Percentiles rank a stretch among this genome's conserved stretches.
Evolutionary conservation across 2,329 filamentous ascomycete genomes (phyloP).

Genomic region (Alternaria sp.): DNA sequence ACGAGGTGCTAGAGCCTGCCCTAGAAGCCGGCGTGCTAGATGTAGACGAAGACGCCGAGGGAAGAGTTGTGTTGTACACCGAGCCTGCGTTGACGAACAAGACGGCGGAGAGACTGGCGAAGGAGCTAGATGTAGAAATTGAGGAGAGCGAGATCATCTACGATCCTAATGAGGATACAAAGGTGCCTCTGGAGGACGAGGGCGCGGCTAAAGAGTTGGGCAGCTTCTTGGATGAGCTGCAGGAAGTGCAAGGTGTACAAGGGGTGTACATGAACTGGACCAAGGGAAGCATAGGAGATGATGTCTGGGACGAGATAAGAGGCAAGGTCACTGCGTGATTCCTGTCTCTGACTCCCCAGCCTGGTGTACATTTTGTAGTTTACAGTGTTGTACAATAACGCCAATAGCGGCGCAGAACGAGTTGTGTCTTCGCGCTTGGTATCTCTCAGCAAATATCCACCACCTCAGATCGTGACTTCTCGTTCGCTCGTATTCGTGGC

Average conservation of each 20-base stretch:
- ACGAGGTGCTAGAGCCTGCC: constrained; percentile 79
- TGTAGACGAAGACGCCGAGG: constrained; percentile 71
- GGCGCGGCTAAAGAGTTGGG: constrained; percentile 64
- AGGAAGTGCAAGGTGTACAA: constrained; percentile 78
- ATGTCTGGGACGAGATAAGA: constrained; percentile 48
- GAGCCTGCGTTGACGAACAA: constrained; percentile 69
- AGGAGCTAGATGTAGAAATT: constrained; percentile 69
- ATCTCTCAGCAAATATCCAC: constrained; percentile 18
- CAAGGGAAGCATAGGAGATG: constrained; percentile 49
- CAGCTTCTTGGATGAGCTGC: constrained; percentile 64
- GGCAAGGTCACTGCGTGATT: constrained; percentile 46
- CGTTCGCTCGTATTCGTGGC: not conserved
- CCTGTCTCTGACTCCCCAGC: not conserved
- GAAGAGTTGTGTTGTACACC: constrained; percentile 73
- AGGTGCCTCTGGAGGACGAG: constrained; percentile 66
- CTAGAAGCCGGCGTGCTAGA: constrained; percentile 85
- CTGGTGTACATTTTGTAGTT: not conserved
- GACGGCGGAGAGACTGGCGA: constrained; percentile 68
- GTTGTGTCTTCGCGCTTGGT: constrained; percentile 22
- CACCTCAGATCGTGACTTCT: not conserved
- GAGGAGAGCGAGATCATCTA: constrained; percentile 82
- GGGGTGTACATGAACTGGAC: constrained; percentile 76
- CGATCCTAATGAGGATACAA: constrained; percentile 81
- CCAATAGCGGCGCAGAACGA: constrained; percentile 39
- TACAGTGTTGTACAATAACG: constrained; percentile 24